A percentile compares a stretch with the other conserved stretches of the same genome.
Evolutionary conservation across 257 asterid genomes (phyloP).

Genomic region (Solanum peruvianum): DNA sequence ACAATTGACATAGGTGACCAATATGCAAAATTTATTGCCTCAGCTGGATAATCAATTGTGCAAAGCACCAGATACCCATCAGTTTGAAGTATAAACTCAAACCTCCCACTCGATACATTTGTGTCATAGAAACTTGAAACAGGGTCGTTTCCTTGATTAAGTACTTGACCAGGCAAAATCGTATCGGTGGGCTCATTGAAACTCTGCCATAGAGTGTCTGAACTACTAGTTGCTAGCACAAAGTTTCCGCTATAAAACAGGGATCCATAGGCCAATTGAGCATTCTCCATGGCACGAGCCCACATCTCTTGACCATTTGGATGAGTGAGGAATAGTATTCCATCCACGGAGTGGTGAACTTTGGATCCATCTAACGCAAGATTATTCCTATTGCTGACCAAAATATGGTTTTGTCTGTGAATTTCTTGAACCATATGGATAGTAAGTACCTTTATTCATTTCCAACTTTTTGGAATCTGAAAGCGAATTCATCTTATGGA

Average conservation of each 20-base stretch:
- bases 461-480: not conserved
- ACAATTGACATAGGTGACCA: constrained; percentile 15
- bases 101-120: constrained; percentile 34
- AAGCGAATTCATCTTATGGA: constrained; percentile 4
- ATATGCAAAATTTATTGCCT: not conserved
- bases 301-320: not conserved
- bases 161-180: constrained; percentile 13
- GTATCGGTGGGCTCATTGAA: constrained; percentile 26
- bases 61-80: constrained; percentile 29
- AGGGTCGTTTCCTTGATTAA: not conserved
- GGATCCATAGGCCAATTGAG: constrained; percentile 10
- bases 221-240: constrained; percentile 5
- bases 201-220: constrained; percentile 35
- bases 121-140: constrained; percentile 4
- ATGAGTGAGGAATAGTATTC: not conserved
- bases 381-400: constrained; percentile 1
- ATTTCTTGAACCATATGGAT: constrained; percentile 4
- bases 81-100: constrained; percentile 1
- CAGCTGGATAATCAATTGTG: constrained; percentile 6
- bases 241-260: constrained; percentile 47
- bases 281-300: not conserved
- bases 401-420: not conserved
- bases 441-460: not conserved
- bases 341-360: not conserved
- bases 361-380: not conserved